Base-by-base conservation (phyloP, 805 yeast genomes). In the Candida taoyuanica region DNA sequence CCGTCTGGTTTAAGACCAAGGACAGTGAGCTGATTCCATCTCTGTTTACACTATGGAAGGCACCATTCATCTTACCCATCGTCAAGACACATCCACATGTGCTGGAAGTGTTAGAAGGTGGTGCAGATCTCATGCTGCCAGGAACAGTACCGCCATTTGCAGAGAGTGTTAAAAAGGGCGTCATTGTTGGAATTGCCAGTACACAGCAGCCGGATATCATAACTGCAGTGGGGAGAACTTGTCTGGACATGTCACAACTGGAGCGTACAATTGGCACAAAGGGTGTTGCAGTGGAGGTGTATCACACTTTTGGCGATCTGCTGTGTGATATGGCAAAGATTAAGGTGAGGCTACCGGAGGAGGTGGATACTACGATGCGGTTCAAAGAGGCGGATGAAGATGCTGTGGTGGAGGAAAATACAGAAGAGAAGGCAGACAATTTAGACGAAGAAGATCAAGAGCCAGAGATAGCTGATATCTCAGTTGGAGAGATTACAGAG, bases 51-150 rank as follows among this genome's bases (percentile, higher is more conserved):
- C 58, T 81, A 29, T 85, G 95, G 93, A 67, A 68, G 17, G 70
- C 74, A 27, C 87, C 89, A 0, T 73, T 63, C 42, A 38, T 86
- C 11, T 48, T 87, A 17, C 95, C 95, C 0, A 56, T 71, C 1
- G 74, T 89, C 3, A 61, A 65, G 40, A 89, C 97, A 0, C 88
- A 85, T 55, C 74, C 74, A 11, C 75, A 71, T 48, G 96, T 91
- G 2, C 69, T 91, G 14, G 80, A 73, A 34, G 74, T 76, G 11
- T 62, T 88, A n/a, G 63, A 69, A 23, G 76, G 75, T 41, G 96
- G 97, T 11, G 96, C 98, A 0, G 74, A 84, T 50, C 60, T 85
- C 45, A 83, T 84, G 88, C 65, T 82, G 24, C 84, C 88, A 3
- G 94, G 94, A 2, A 59, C 73, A 5, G 61, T 73, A 4, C 74